Evolutionary conservation across 306 rosid species (phyloP).

Genomic region (Lablab purpureus): DNA sequence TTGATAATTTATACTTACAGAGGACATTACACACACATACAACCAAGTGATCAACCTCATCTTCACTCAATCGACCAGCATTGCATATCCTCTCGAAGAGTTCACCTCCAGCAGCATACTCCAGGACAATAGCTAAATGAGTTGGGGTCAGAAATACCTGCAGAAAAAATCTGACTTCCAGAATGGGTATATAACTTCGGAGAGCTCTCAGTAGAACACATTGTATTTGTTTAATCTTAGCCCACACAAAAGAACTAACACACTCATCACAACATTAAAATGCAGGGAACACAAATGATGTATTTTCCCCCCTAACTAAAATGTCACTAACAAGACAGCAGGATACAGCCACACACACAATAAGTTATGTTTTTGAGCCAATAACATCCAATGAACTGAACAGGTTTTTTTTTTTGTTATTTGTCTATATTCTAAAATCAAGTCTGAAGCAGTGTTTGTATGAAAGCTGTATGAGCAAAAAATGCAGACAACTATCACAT

Average conservation of each 20-base stretch:
- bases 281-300: background rate
- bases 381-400: background rate
- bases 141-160: constrained; percentile 86
- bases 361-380: constrained; percentile 3
- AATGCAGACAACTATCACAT: background rate
- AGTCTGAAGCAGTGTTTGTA: background rate
- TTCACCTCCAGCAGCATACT: constrained; percentile 97
- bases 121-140: constrained; percentile 92
- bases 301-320: background rate
- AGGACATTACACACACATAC: background rate
- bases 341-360: background rate
- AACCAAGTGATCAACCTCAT: constrained; percentile 65
- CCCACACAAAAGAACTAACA: background rate
- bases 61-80: constrained; percentile 91
- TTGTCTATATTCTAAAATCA: background rate
- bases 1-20: background rate
- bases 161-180: constrained; percentile 29
- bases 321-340: background rate
- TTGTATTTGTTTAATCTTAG: background rate
- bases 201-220: constrained; percentile 13
- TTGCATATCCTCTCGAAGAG: constrained; percentile 79
- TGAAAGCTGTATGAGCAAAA: background rate
- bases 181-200: constrained; percentile 13
- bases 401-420: background rate
- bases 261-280: background rate